phyloP scores from a whole-genome alignment of 768 basidiomycete genomes.

The Trametes elegans region DNA sequence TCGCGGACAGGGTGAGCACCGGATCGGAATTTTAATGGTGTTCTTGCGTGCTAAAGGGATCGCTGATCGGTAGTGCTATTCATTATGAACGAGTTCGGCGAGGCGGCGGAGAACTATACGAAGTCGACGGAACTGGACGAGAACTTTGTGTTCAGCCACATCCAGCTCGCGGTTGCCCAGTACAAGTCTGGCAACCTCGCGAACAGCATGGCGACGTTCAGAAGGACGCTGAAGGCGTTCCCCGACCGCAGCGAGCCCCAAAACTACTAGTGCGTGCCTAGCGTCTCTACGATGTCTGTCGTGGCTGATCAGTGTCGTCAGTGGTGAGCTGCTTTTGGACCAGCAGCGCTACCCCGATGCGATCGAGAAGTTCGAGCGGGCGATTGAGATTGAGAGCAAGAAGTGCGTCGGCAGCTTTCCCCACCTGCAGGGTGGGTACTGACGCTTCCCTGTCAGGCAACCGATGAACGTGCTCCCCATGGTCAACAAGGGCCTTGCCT shows the following conservation, averaged over 20 bases:
- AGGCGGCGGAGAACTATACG: conserved; percentile 88
- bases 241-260: conserved; percentile 84
- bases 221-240: conserved; percentile 81
- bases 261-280: conserved; percentile 82
- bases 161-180: conserved; percentile 94
- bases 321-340: conserved; percentile 92
- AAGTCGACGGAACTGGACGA: conserved; percentile 87
- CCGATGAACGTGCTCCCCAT: conserved; percentile 85
- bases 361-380: conserved; percentile 88
- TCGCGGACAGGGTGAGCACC: conserved; percentile 81
- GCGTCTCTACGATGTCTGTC: background rate
- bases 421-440: background rate
- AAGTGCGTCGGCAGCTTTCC: conserved; percentile 45
- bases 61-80: conserved; percentile 87
- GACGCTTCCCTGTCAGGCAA: conserved; percentile 30
- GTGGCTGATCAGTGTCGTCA: conserved; percentile 31
- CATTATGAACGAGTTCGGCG: conserved; percentile 85
- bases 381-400: conserved; percentile 81
- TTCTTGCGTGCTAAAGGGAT: background rate
- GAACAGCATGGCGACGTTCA: conserved; percentile 89
- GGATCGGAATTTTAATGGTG: too few relatives aligned
- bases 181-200: conserved; percentile 83
- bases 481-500: conserved; percentile 95
- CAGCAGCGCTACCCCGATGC: conserved; percentile 86
- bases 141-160: conserved; percentile 92